Base-by-base conservation (phyloP, 179 eudicot genomes). In the Vitellaria paradoxa region DNA sequence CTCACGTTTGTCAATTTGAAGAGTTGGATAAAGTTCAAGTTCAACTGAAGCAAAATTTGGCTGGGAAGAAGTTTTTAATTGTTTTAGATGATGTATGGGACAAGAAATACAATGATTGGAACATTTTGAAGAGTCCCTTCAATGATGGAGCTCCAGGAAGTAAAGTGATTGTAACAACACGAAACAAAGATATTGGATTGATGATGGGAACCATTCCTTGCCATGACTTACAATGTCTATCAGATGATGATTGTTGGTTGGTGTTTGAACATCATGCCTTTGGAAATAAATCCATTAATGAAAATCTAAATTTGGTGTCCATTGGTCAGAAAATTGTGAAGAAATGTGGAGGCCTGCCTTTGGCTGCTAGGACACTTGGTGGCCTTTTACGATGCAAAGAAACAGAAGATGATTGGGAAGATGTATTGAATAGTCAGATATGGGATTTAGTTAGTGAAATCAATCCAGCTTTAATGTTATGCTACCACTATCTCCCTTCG, bases 11-110 rank as follows among this genome's bases (percentile, higher is more conserved):
- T 7, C 40, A 10, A 18, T 20, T 47, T 30, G 3, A 5, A 21
- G 72, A 59, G 6, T 40, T 79, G 37, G 59, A 73, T 63, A 15
- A 11, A 59, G 61, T 83, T 9, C 77, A 62, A 24, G 18, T 2
- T 26, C 47, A 65, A n/a, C 61, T 83, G 46, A 52, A 50, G 13
- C 26, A 9, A 17, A 30, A 12, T 18, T n/a, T 83, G 13, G 56
- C 26, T 55, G 62, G 56, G 0, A 68, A 73, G 7, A 79, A 26
- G 11, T 70, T 65, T 12, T 18, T 80, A 26, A 42, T 80, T 20
- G 74, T 80, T 21, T 17, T 80, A 15, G 82, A 83, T 62, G 83
- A 83, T 80, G 66, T 79, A 0, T 83, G 78, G 79, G 68, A 80
- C 42, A 75, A 73, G 42, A 21, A 40, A 0, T 46, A 63, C 46